Evolutionary conservation across 192 early-diverging fungal species (phyloP), one percentile per base, ranked within the genome.

Genomic region (Entomortierella lignicola): DNA sequence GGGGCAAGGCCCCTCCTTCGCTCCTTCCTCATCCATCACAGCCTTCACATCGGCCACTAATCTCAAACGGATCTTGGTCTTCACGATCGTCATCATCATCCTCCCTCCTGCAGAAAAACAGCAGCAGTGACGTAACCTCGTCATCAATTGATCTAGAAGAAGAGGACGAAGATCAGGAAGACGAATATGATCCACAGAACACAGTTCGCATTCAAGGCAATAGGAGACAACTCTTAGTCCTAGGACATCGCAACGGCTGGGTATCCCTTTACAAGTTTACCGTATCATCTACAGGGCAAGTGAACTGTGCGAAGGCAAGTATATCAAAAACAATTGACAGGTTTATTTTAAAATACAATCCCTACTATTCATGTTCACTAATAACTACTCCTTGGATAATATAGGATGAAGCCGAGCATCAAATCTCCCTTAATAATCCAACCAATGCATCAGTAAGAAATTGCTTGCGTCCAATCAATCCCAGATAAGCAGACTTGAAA

Each of bases 241-340:
- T 79, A 2, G 75, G 75, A 15, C 75, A 79, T 43, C 75, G 75
- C 2, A 66, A 62, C 12, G 75, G 75, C 29, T 79, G 75, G 75
- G 41, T 79, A 0, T 60, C 67, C 4, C 57, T 79, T 23, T 79
- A 79, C 43, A 69, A 65, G 53, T 79, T 79, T 65, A 66, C 75
- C 10, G 57, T 79, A 15, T 79, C 75, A 18, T n/a, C 39, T 3
- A 61, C 66, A 1, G 75, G 75, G n/a, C 66, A 79, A 57, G 63
- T 79, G 23, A 60, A 31, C 3, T 79, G 75, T 50, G 57, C 52
- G 5, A 69, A 79, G 67, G 75, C 63, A 79, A 43, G 47, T 31
- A 2, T 43, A n/a, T 60, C 56, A 3, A 8, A 7, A 23, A 27
- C 26, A 4, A 12, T 47, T 37, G 34, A 37, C 10, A 10, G 10